Evolutionary conservation across 2,329 filamentous ascomycete species (phyloP), one percentile per base, ranked within the genome.

Genomic region (Hypoxylon rubiginosum): DNA sequence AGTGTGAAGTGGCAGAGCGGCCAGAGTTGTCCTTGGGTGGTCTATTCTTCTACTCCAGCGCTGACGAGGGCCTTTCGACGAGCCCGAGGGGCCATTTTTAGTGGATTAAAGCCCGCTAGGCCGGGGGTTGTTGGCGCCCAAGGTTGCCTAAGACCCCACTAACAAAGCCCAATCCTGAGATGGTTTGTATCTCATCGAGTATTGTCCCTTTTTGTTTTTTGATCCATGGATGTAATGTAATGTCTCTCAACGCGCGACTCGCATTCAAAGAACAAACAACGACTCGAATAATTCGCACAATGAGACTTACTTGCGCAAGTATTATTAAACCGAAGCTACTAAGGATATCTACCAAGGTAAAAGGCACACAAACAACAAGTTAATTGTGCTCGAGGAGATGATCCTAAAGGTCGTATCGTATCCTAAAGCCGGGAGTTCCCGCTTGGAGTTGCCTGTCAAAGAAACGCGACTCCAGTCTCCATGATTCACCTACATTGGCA

Each of bases 51-150:
- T 45, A 43, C 10, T 10, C 10, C 15, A 15, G 34, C n/a, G 34
- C 34, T 13, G 10, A 15, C 34, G 15, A 3, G 4, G 11, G 34
- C 26, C 26, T 28, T 24, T 48, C 9, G 21, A 46, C 36, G 49
- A 43, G 15, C 15, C 39, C 39, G 39, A 59, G 53, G 34, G 56
- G 49, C 36, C 13, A 30, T 52, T 51, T 43, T 60, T 61, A 66
- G 48, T 53, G 56, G 59, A 21, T 51, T 59, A 39, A 21, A 43
- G 58, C 19, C 15, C 45, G 54, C 57, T 51, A 56, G 60, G 32
- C 41, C 32, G 54, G 54, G 46, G n/a, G 4, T 34, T 49, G 54
- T 69, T 67, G 67, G 57, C 67, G 67, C 67, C 67, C 64, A 69
- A 69, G 59, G 59, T 34, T 56, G 66, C 66, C 62, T 43, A 51